Evolutionary conservation across 768 basidiomycete species (phyloP).

Genomic region (Sporobolomyces pararoseus): DNA sequence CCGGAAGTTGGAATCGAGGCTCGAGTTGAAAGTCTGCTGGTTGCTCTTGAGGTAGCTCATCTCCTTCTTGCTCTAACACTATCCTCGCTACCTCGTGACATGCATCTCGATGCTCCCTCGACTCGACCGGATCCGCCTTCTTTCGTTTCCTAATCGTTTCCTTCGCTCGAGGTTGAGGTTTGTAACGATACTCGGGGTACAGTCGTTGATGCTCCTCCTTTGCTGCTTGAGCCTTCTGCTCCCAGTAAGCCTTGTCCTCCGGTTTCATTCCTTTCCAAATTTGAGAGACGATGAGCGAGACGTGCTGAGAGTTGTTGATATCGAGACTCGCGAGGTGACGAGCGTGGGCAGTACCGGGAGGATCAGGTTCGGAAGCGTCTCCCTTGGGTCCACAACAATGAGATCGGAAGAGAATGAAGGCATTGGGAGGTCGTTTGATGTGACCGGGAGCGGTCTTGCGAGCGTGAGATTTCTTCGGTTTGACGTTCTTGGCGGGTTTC

Average conservation of each 20-base stretch:
- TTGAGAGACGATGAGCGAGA: slow-evolving; percentile 43
- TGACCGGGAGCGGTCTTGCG: slow-evolving; percentile 45
- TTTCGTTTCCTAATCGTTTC: slow-evolving; percentile 14
- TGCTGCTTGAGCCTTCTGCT: slow-evolving; percentile 35
- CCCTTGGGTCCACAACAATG: slow-evolving; percentile 28
- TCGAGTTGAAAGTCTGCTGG: no score
- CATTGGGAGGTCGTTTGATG: slow-evolving; percentile 47
- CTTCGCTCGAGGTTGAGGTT: slow-evolving; percentile 31
- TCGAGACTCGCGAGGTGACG: slow-evolving; percentile 35
- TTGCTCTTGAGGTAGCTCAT: no score
- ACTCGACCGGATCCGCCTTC: slow-evolving; percentile 6
- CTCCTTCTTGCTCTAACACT: slow-evolving; percentile 16
- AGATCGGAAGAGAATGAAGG: slow-evolving; percentile 46
- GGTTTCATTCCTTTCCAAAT: slow-evolving; percentile 40
- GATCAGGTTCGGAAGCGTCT: slow-evolving; percentile 3
- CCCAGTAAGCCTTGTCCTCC: slow-evolving; percentile 42
- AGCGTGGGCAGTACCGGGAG: slow-evolving; percentile 36
- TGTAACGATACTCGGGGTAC: slow-evolving; percentile 45
- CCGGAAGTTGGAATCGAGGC: neutral
- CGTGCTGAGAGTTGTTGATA: slow-evolving; percentile 41
- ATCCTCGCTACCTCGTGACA: slow-evolving; percentile 33
- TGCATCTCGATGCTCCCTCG: slow-evolving; percentile 13
- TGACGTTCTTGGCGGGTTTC: slow-evolving; percentile 24
- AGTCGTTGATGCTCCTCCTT: slow-evolving; percentile 43
- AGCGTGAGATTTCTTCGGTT: slow-evolving; percentile 41